Base-by-base conservation (phyloP, 805 yeast species). In the Cyberlindnera amylophila region DNA sequence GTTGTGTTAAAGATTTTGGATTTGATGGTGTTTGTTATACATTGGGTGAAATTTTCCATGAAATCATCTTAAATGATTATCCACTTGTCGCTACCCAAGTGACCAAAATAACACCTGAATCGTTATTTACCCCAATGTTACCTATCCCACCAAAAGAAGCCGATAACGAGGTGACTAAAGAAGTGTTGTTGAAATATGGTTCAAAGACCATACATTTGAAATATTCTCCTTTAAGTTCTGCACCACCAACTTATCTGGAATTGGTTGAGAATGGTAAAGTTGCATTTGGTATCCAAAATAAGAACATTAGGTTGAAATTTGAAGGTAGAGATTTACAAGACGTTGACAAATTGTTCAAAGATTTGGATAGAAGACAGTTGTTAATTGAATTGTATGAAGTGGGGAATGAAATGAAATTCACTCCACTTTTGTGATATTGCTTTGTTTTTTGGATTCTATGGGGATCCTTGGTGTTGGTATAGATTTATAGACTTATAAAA, bases 231-330 rank as follows among this genome's bases (percentile, higher is more conserved):
- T 62, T 70, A 36, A 76, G 79, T 49, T 77, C 83, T 34, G 83
- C 95, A 0, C 83, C 95, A 6, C 98, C 98, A 2, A 82, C 93
- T 0, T 65, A 81, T 31, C 55, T 72, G 23, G 98, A 90, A 62
- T 64, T 90, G n/a, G 53, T 88, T 11, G 86, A 84, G 43, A 89
- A 88, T 58, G 88, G 87, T 13, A 78, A 77, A 41, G 68, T 72
- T 38, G 85, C 90, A 18, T 90, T 90, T 38, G 55, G 51, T 4
- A 44, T 51, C 27, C 46, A 50, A n/a, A 42, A 36, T 10, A 50
- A 50, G 26, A 44, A 42, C 34, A 30, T 54, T 14, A 42, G 61
- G 28, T 36, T 57, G 37, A 49, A 47, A 32, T 35, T 36, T 27
- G 36, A 47, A 13, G 52, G 50, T 1, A 32, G 33, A 3, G 56